These are phyloP conservation scores for Hypocreales sp. DNA, from an alignment of 2,329 filamentous ascomycete species.

Conservation along the genomic window DNA sequence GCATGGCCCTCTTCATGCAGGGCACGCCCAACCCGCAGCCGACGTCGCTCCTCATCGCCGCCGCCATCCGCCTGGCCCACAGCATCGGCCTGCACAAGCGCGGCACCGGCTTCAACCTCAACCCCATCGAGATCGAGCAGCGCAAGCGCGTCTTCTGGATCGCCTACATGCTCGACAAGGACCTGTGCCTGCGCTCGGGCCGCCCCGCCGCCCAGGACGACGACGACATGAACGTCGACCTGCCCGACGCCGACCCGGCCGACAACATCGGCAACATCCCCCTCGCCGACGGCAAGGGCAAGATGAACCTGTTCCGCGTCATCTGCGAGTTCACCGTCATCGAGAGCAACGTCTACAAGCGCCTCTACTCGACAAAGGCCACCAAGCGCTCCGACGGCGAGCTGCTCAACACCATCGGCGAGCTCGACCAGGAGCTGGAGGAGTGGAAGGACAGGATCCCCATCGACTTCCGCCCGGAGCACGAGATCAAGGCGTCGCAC, in stretches of 20 bases:
- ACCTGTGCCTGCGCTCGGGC: slow-evolving; percentile 42
- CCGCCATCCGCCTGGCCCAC: slow-evolving; percentile 79
- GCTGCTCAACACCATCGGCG: slow-evolving; percentile 85
- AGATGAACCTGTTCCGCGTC: slow-evolving; percentile 86
- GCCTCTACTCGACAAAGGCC: slow-evolving; percentile 82
- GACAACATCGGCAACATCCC: slow-evolving; percentile 95
- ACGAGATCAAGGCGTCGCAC: slow-evolving; percentile 87
- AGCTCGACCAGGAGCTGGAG: slow-evolving; percentile 78
- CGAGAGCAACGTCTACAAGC: slow-evolving; percentile 86
- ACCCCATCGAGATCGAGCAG: slow-evolving; percentile 88
- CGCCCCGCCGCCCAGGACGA: slow-evolving; percentile 47
- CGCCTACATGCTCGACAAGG: slow-evolving; percentile 49
- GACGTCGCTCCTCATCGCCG: slow-evolving; percentile 77
- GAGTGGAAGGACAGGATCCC: slow-evolving; percentile 95
- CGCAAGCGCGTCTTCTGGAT: slow-evolving; percentile 53
- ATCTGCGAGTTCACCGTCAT: slow-evolving; percentile 89
- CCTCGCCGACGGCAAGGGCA: slow-evolving; percentile 72
- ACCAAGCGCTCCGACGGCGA: slow-evolving; percentile 86
- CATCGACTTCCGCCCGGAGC: slow-evolving; percentile 89
- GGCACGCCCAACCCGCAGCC: slow-evolving; percentile 95
- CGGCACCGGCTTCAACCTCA: slow-evolving; percentile 83
- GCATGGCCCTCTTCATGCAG: slow-evolving; percentile 88
- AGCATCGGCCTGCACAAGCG: slow-evolving; percentile 92
- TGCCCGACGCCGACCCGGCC: slow-evolving; percentile 77
- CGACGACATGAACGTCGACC: slow-evolving; percentile 81